Evolutionary conservation across 2,329 filamentous ascomycete species (phyloP), one percentile per base, ranked within the genome.

Genomic region (Aspergillus udagawae): DNA sequence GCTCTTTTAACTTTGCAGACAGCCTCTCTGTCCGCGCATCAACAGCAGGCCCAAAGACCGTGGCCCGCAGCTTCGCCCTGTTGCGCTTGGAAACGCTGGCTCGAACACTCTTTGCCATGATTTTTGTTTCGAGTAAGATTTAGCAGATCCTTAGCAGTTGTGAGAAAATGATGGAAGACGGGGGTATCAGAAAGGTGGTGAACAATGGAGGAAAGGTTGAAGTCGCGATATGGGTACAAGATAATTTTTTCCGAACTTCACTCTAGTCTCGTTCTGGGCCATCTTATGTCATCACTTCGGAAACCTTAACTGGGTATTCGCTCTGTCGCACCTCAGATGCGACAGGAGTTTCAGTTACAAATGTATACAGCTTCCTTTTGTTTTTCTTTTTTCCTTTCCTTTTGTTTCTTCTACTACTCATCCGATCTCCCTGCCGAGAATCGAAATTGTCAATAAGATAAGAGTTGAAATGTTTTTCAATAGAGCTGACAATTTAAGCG

Each of bases 61-160:
- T 86, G 63, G 84, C 81, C 75, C 92, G 92, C 63, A 96, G 83
- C 67, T 85, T 87, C 65, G 84, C 82, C 78, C 92, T 91, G 80
- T 97, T 97, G 69, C 83, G 82, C 80, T 97, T 97, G 68, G 82
- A 86, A 64, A 84, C 81, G 72, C 88, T 95, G 63, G 92, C 85
- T 73, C 93, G 84, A 60, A 89, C 81, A 72, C 90, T 89, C 75
- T 96, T 97, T 25, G 92, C 93, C 93, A 97, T 97, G 66, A 55
- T 82, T 27, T 25, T 71, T 38, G 32, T 38, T 53, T 41, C 27
- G 35, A 35, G 12, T 28, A 51, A 49, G 42, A 51, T 25, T 21
- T 32, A 27, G 8, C 23, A 49, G 35, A 41, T 41, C 21, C 41
- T 38, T 52, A n/a, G 27, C n/a, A 9, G 41, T 51, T 52, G 3